Base-by-base conservation (phyloP, 2,329 filamentous ascomycete genomes). In the Myotisia sp. region DNA sequence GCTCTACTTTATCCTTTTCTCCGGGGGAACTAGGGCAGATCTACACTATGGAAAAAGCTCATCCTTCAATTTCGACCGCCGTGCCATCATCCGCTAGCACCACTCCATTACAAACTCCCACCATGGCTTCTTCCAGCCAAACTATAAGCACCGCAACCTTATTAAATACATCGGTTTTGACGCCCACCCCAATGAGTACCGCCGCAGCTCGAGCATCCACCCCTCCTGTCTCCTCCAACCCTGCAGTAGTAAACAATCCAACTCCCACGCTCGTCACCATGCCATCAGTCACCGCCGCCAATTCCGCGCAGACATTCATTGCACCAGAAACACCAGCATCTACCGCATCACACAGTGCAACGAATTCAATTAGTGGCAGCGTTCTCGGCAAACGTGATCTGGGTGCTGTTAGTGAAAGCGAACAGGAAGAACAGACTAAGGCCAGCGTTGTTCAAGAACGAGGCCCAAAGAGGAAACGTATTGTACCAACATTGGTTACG, bases 1-100 rank as follows among this genome's bases (percentile, higher is more conserved):
- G 90, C 55, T 98, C 90, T 0, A 79, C 82, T 0, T 65, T 98
- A 4, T 80, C 85, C 0, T 98, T 98, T 51, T 59, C 72, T 1
- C 65, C 79, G 2, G 82, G 83, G 6, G 90, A 98, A 55, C 64
- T 98, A 1, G 90, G 90, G 8, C 76, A 87, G 43, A 61, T 75
- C 4, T 92, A 92, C 54, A 76, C 74, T 6, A 78, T 51, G 38
- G 42, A 45, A 45, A 48, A 35, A n/a, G 48, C 56, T 51, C 41
- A 52, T 49, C 43, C 26, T 18, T 8, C 49, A 44, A 29, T 48
- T 40, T 47, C n/a, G n/a, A n/a, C 50, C 30, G 47, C 60, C 48
- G 58, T 57, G 8, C 49, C 56, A 10, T 58, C 67, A 1, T 75
- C 77, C 3, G 67, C 63, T 33, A 76, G 80, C 45, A 71, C 70